A percentile compares a stretch with the other conserved stretches of the same genome.
These are phyloP conservation scores for Phytophthora sp. DNA, from an alignment of 352 stramenopile genomes.

Conservation along the genomic window DNA sequence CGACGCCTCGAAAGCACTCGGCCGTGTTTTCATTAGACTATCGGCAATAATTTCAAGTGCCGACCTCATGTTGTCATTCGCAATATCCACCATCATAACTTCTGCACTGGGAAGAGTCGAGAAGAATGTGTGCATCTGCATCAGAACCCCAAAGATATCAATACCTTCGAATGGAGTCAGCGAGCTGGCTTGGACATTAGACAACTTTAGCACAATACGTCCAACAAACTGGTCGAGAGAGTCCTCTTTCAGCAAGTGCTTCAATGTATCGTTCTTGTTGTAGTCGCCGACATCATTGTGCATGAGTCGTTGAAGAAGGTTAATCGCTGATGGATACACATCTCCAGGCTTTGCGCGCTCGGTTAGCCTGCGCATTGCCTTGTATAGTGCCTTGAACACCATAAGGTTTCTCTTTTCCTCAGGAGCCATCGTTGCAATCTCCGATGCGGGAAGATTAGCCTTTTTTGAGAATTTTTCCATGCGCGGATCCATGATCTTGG, in stretches of 20 bases:
- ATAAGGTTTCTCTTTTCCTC: conserved; percentile 70
- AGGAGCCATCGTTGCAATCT: conserved; percentile 44
- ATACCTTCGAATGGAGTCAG: conserved; percentile 78
- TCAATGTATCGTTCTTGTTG: conserved; percentile 69
- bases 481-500: conserved; percentile 74
- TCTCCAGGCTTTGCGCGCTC: conserved; percentile 69
- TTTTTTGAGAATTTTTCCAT: conserved; percentile 64
- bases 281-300: conserved; percentile 84
- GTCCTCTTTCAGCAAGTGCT: conserved; percentile 78
- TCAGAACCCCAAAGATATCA: conserved; percentile 83
- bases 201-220: conserved; percentile 73
- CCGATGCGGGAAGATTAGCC: conserved; percentile 42
- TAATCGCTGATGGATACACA: conserved; percentile 81
- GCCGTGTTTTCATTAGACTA: conserved; percentile 59
- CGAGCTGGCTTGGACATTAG: conserved; percentile 55
- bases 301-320: conserved; percentile 80
- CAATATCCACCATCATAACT: conserved; percentile 72
- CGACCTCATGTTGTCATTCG: conserved; percentile 78
- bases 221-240: conserved; percentile 82
- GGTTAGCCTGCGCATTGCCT: conserved; percentile 59
- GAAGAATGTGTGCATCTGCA: conserved; percentile 90
- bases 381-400: conserved; percentile 76
- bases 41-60: conserved; percentile 73
- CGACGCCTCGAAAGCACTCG: conserved; percentile 57
- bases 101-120: conserved; percentile 70